Evolutionary conservation across 169 alveolate species (phyloP).

Genomic region (Cryptosporidium ryanae): DNA sequence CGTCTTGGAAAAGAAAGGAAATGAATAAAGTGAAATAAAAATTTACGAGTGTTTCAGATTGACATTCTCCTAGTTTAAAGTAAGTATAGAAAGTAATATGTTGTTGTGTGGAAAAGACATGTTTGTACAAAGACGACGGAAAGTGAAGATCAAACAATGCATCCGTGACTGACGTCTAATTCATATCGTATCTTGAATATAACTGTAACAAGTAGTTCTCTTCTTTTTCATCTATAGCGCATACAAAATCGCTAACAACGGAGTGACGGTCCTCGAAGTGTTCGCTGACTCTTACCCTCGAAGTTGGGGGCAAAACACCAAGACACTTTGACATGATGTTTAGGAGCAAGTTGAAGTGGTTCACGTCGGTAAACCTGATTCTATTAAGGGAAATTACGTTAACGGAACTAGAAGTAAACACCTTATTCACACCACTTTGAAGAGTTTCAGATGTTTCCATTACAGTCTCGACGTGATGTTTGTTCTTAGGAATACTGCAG

Average conservation of each 20-base stretch:
- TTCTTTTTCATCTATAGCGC: slow-evolving; percentile 25
- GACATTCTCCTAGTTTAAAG: too few species aligned
- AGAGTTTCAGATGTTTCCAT: slow-evolving; percentile 17
- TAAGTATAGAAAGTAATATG: too few species aligned
- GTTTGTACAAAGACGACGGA: too few species aligned
- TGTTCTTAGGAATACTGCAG: slow-evolving; percentile 19
- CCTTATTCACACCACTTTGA: background rate
- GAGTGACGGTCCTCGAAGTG: slow-evolving; percentile 22
- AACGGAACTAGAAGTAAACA: slow-evolving; percentile 7
- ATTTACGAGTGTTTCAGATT: too few species aligned
- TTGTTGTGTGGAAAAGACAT: too few species aligned
- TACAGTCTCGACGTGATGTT: slow-evolving; percentile 39
- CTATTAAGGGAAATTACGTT: background rate
- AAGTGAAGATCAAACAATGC: too few species aligned
- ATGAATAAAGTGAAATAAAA: too few species aligned
- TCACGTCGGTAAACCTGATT: slow-evolving; percentile 27
- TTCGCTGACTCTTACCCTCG: slow-evolving; percentile 58
- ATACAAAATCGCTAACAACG: slow-evolving; percentile 33
- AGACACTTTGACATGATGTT: slow-evolving; percentile 48
- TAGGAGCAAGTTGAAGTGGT: slow-evolving; percentile 28
- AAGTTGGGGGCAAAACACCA: slow-evolving; percentile 47
- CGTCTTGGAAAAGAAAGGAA: too few species aligned
- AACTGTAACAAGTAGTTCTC: slow-evolving; percentile 28
- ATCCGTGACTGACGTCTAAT: background rate
- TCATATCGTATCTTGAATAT: slow-evolving; percentile 29